A percentile compares a stretch with the other conserved stretches of the same genome.
These are phyloP conservation scores for Boletellus sp. DNA, from an alignment of 768 basidiomycete species.

Conservation along the genomic window DNA sequence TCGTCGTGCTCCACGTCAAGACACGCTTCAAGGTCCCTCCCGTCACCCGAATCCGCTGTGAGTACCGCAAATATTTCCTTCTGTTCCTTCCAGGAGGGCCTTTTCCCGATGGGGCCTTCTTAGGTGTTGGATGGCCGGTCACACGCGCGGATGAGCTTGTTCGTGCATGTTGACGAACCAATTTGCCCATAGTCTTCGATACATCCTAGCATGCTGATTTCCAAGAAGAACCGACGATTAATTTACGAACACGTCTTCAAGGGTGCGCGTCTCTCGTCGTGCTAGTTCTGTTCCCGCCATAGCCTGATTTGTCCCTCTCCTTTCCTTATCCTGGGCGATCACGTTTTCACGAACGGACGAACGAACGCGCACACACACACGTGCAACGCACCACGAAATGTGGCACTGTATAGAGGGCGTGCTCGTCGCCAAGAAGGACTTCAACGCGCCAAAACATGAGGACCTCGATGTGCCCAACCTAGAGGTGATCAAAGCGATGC, in stretches of 20 bases:
- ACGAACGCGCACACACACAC: neutral
- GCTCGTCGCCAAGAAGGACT: constrained; percentile 99
- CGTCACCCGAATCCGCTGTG: constrained; percentile 17
- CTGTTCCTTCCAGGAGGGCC: constrained; percentile 6
- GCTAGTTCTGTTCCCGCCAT: neutral
- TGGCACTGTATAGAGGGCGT: constrained; percentile 74
- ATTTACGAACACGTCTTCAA: constrained; percentile 99
- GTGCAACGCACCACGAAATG: neutral
- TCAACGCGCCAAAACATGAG: constrained; percentile 95
- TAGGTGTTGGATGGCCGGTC: constrained; percentile 33
- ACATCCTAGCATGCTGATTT: constrained; percentile 83
- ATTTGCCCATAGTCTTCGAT: constrained; percentile 28
- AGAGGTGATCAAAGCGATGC: constrained; percentile 67
- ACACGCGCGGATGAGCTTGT: constrained; percentile 28
- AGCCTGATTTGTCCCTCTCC: neutral
- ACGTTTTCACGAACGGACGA: neutral
- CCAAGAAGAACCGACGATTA: constrained; percentile 88
- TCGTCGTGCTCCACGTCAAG: constrained; percentile 38
- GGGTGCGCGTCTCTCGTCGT: constrained; percentile 50
- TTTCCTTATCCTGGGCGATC: neutral
- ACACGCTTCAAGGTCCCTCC: constrained; percentile 28
- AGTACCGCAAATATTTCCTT: constrained; percentile 15
- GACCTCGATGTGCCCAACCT: constrained; percentile 74
- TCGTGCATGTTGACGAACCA: constrained; percentile 2
- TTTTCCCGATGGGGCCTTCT: neutral